phyloP scores from a whole-genome alignment of 257 asterid species.

The Anisodus tanguticus region DNA sequence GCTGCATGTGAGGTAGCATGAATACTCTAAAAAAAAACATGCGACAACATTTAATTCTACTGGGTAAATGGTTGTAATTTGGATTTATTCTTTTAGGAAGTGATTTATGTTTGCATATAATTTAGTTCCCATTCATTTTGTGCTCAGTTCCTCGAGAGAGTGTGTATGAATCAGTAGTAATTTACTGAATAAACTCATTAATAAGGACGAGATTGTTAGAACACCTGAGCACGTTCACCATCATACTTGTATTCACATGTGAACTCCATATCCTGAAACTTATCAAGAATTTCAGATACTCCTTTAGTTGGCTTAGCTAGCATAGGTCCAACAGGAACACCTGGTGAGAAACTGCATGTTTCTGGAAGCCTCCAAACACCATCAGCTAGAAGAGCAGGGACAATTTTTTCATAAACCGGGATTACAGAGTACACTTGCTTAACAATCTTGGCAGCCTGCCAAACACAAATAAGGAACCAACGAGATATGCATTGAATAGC shows the following conservation, averaged over 20 bases:
- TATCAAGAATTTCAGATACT: conserved; percentile 91
- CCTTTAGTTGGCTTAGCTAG: conserved; percentile 97
- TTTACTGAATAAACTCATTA: neutral
- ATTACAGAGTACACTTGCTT: conserved; percentile 90
- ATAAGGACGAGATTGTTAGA: conserved; percentile 22
- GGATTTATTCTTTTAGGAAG: neutral
- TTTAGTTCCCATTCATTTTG: neutral
- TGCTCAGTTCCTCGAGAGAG: neutral
- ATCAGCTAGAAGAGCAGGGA: conserved; percentile 82
- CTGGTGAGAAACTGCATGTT: conserved; percentile 82
- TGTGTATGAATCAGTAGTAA: neutral
- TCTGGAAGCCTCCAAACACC: conserved; percentile 93
- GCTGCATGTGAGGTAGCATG: neutral
- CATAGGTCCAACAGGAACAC: conserved; percentile 97
- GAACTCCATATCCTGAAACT: conserved; percentile 85
- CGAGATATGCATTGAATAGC: conserved; percentile 10
- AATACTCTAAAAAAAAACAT: neutral
- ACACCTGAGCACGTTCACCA: conserved; percentile 98
- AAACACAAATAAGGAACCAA: conserved; percentile 28
- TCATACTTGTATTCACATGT: conserved; percentile 99
- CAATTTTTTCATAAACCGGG: conserved; percentile 83
- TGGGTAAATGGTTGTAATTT: neutral
- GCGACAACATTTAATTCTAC: conserved; percentile 4
- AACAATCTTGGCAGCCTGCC: conserved; percentile 87
- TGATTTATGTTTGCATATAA: neutral